These are phyloP conservation scores for Aspergillus bertholletiae DNA, from an alignment of 495 filamentous ascomycete genomes.

Conservation along the genomic window DNA sequence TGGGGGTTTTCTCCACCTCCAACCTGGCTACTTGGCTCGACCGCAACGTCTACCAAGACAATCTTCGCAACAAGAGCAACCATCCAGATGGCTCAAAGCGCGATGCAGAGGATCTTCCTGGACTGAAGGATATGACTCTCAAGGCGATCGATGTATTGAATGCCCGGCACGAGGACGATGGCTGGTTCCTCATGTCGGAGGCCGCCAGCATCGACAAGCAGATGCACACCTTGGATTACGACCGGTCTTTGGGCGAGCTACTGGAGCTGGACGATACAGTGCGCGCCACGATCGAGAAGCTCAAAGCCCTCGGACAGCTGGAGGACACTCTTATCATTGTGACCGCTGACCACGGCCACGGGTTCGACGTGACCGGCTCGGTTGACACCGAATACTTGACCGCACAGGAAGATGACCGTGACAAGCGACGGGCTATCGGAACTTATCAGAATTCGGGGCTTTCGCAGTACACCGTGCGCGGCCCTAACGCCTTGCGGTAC, in stretches of 20 bases:
- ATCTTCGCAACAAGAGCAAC: constrained; percentile 56
- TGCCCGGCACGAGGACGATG: constrained; percentile 56
- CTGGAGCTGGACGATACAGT: constrained; percentile 75
- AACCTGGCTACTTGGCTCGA: constrained; percentile 72
- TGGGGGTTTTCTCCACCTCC: constrained; percentile 64
- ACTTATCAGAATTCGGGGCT: constrained; percentile 62
- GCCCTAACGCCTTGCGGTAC: constrained; percentile 43
- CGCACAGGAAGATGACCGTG: constrained; percentile 54
- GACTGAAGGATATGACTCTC: constrained; percentile 76
- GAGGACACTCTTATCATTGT: constrained; percentile 68
- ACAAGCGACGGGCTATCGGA: constrained; percentile 65
- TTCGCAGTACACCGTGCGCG: constrained; percentile 61
- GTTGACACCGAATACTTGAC: constrained; percentile 57
- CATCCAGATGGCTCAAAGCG: constrained; percentile 55
- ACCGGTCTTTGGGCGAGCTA: constrained; percentile 70
- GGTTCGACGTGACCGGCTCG: constrained; percentile 61
- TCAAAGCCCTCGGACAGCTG: constrained; percentile 51
- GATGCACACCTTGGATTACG: constrained; percentile 75
- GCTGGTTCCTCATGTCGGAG: constrained; percentile 76
- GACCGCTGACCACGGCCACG: constrained; percentile 75
- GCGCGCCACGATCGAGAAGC: constrained; percentile 59
- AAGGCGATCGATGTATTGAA: constrained; percentile 72
- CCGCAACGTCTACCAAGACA: constrained; percentile 64
- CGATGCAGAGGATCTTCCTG: constrained; percentile 63
- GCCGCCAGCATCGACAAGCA: constrained; percentile 76